phyloP scores from a whole-genome alignment of 495 filamentous ascomycete genomes.

The Pseudoneurospora amorphoporcata region DNA sequence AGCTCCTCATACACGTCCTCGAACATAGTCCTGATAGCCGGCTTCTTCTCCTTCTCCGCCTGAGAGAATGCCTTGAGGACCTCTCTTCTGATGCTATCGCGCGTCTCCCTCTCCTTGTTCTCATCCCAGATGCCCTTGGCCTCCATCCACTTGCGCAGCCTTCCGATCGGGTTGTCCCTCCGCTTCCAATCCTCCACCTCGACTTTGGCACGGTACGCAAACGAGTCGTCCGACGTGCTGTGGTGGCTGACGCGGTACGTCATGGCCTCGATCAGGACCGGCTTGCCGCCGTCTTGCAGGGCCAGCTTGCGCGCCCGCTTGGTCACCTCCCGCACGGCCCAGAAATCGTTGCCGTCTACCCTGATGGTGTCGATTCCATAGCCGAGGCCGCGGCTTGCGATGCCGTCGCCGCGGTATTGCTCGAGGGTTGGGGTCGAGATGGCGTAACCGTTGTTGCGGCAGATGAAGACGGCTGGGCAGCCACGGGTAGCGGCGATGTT shows the following conservation, averaged over 20 bases:
- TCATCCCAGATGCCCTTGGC: conserved; percentile 73
- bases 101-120: conserved; percentile 62
- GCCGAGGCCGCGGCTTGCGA: conserved; percentile 86
- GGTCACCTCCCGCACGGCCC: conserved; percentile 81
- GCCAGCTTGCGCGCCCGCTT: conserved; percentile 68
- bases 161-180: conserved; percentile 85
- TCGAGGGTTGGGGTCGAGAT: conserved; percentile 92
- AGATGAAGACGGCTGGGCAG: conserved; percentile 88
- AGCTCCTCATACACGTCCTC: conserved; percentile 79
- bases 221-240: conserved; percentile 95
- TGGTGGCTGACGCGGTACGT: conserved; percentile 95
- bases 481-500: conserved; percentile 93
- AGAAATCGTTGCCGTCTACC: conserved; percentile 95
- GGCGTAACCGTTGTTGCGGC: conserved; percentile 95
- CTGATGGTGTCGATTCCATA: conserved; percentile 97
- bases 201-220: conserved; percentile 85
- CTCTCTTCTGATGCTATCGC: conserved; percentile 56
- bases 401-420: conserved; percentile 94
- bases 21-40: conserved; percentile 67
- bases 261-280: conserved; percentile 91
- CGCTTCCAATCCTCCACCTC: conserved; percentile 99
- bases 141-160: conserved; percentile 89
- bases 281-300: conserved; percentile 64
- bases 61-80: conserved; percentile 75
- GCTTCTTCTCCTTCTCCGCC: conserved; percentile 86